Evolutionary conservation across 1,139 yeast species (phyloP).

Genomic region (Suhomyces guaymorum): DNA sequence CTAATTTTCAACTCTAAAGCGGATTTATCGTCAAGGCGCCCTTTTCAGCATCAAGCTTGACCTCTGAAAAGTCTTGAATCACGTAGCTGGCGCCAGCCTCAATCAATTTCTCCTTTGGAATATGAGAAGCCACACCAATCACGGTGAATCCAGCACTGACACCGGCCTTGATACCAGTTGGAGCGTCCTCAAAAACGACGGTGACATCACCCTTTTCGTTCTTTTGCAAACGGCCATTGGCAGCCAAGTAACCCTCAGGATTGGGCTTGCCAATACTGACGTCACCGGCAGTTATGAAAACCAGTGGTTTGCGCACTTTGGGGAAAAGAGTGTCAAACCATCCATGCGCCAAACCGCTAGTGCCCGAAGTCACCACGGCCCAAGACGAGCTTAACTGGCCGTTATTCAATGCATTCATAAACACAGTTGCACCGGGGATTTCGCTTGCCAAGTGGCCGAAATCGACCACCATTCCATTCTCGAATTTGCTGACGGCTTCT

Average conservation of each 20-base stretch:
- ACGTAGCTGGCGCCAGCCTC: constrained; percentile 25
- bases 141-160: constrained; percentile 23
- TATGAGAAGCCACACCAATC: constrained; percentile 24
- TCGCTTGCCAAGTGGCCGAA: constrained; percentile 22
- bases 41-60: constrained; percentile 8
- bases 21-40: constrained; percentile 6
- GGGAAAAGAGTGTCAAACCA: constrained; percentile 21
- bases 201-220: constrained; percentile 11
- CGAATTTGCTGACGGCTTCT: constrained; percentile 19
- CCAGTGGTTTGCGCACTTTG: constrained; percentile 15
- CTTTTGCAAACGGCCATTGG: constrained; percentile 13
- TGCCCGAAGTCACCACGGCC: constrained; percentile 27
- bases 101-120: constrained; percentile 18
- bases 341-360: constrained; percentile 20
- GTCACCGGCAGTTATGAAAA: constrained; percentile 25
- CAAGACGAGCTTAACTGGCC: constrained; percentile 13
- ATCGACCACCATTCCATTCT: constrained; percentile 17
- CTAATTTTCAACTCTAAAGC: no score
- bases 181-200: constrained; percentile 26
- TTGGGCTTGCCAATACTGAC: constrained; percentile 20
- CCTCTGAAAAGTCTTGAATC: constrained; percentile 19
- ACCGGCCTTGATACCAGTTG: constrained; percentile 23
- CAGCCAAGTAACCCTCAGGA: constrained; percentile 24
- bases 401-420: constrained; percentile 16
- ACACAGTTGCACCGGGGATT: constrained; percentile 17